These are phyloP conservation scores for Stemphylium vesicarium DNA, from an alignment of 2,329 filamentous ascomycete species.

Conservation along the genomic window DNA sequence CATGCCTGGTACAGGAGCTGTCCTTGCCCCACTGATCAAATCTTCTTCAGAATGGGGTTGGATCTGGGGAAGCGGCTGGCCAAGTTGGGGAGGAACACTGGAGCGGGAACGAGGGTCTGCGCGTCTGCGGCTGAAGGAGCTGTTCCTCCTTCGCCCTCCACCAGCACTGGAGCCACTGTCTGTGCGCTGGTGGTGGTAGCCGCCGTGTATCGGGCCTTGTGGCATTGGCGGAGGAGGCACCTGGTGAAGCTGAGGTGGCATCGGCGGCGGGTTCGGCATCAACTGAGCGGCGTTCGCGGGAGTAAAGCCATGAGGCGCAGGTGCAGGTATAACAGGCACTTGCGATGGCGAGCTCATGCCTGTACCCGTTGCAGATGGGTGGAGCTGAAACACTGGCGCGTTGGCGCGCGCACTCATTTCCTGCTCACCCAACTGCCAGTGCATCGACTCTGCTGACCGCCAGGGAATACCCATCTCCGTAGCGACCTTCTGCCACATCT, in stretches of 20 bases:
- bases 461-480: conserved; percentile 95
- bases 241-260: conserved; percentile 36
- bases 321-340: conserved; percentile 31
- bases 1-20: conserved; percentile 40
- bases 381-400: conserved; percentile 77
- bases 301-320: conserved; percentile 43
- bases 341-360: conserved; percentile 41
- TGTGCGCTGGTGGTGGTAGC: conserved; percentile 40
- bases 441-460: conserved; percentile 96
- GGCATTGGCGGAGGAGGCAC: conserved; percentile 31
- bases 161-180: conserved; percentile 42
- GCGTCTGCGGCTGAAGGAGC: conserved; percentile 45
- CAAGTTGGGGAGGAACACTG: conserved; percentile 46
- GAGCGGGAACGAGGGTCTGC: conserved; percentile 40
- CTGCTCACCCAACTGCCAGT: conserved; percentile 92
- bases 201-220: conserved; percentile 34
- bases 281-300: conserved; percentile 49
- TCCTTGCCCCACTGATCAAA: conserved; percentile 44
- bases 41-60: conserved; percentile 43
- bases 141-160: conserved; percentile 35
- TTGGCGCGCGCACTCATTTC: conserved; percentile 95
- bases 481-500: conserved; percentile 97
- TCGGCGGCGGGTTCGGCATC: conserved; percentile 34
- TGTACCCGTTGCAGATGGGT: conserved; percentile 45
- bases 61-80: conserved; percentile 41